Evolutionary conservation across 371 early-diverging fungal genomes (phyloP).

Genomic region (Mycotypha africana): DNA sequence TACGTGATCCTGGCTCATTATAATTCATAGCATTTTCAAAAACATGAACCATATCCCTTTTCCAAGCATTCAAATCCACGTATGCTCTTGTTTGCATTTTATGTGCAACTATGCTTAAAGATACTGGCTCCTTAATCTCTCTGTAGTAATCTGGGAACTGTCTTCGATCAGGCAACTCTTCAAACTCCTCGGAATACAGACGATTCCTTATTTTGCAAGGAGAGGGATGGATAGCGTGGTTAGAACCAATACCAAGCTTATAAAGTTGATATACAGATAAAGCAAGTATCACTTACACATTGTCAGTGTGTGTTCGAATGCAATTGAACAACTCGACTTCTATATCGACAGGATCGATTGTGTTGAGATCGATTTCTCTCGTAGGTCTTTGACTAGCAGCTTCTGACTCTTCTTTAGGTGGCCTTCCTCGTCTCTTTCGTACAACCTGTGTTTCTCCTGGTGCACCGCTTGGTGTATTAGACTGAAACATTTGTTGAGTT

Average conservation of each 20-base stretch:
- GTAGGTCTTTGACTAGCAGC: constrained; percentile 22
- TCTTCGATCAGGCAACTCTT: constrained; percentile 65
- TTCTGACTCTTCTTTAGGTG: constrained; percentile 40
- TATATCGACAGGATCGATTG: constrained; percentile 33
- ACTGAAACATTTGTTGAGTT: neutral
- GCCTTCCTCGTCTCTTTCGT: constrained; percentile 38
- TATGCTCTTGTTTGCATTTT: constrained; percentile 54
- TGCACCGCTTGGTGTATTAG: neutral
- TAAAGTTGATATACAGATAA: too few species aligned
- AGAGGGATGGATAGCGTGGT: too few species aligned
- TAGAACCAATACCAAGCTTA: too few species aligned
- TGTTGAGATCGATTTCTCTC: constrained; percentile 24
- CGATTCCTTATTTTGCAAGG: constrained; percentile 51
- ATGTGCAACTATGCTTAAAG: constrained; percentile 46
- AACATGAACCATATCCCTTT: constrained; percentile 58
- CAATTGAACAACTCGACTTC: constrained; percentile 38
- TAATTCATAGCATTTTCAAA: constrained; percentile 76
- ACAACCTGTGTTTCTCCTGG: constrained; percentile 1
- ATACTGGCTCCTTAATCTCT: constrained; percentile 76
- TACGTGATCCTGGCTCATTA: constrained; percentile 68
- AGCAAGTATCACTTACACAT: constrained; percentile 21
- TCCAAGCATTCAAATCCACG: constrained; percentile 58
- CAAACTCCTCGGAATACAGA: constrained; percentile 69
- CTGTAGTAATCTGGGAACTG: constrained; percentile 92
- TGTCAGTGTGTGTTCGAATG: constrained; percentile 35